Evolutionary conservation across 208 protist genomes (phyloP).

Genomic region (Herpetomonas tarakana): DNA sequence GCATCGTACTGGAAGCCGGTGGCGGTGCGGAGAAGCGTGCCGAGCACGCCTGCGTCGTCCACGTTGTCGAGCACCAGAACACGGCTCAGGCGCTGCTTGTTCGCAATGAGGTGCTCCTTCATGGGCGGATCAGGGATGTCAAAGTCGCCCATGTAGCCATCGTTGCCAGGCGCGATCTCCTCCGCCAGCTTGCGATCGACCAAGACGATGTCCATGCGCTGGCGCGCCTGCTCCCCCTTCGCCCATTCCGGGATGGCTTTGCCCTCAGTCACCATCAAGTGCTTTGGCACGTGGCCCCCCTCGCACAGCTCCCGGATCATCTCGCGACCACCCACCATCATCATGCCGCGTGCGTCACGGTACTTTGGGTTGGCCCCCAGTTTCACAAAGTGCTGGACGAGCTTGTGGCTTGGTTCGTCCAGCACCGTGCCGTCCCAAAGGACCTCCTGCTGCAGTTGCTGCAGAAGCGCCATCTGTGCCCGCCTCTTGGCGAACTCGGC

Average conservation of each 20-base stretch:
- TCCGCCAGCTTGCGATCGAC: constrained; percentile 49
- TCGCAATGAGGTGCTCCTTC: constrained; percentile 86
- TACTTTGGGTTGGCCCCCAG: constrained; percentile 76
- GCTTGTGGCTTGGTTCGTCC: constrained; percentile 51
- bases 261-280: constrained; percentile 63
- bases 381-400: constrained; percentile 80
- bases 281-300: constrained; percentile 47
- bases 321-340: constrained; percentile 66
- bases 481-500: constrained; percentile 63
- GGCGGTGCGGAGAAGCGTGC: constrained; percentile 79
- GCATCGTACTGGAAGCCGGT: constrained; percentile 85
- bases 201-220: constrained; percentile 49
- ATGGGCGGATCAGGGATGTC: constrained; percentile 69
- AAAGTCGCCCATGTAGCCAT: constrained; percentile 89
- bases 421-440: constrained; percentile 88
- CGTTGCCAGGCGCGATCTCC: constrained; percentile 62
- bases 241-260: constrained; percentile 63
- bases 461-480: constrained; percentile 64
- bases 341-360: constrained; percentile 64
- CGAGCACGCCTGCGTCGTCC: constrained; percentile 74
- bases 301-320: constrained; percentile 84
- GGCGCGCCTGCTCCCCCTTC: constrained; percentile 6
- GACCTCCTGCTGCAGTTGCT: constrained; percentile 77
- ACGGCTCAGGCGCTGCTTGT: constrained; percentile 76
- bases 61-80: constrained; percentile 91